Evolutionary conservation across 2,329 filamentous ascomycete species (phyloP), one percentile per base, ranked within the genome.

Genomic region (Aspergillus aculeatinus): DNA sequence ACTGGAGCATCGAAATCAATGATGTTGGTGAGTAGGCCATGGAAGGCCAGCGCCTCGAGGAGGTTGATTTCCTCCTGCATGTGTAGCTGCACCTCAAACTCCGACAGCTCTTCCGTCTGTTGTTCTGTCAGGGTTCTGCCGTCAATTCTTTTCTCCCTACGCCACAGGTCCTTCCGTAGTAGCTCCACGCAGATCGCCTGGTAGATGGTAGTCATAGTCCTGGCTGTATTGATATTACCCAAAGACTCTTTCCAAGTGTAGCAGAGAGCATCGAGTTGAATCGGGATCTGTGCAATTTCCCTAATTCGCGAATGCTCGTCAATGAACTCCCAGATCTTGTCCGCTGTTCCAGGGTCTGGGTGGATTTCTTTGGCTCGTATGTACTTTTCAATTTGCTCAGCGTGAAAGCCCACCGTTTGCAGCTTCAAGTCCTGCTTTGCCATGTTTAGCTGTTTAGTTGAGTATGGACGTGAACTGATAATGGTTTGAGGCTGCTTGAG

Each of bases 211-310:
- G 76, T 79, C 76, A 80, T 80, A 2, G 75, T 79, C 19, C 74
- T 67, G 4, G 33, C 42, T 27, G 27, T 9, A 25, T 29, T 27
- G 47, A 50, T 47, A 2, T 48, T 27, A 47, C 29, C 14, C 21
- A 67, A 55, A 27, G 67, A 60, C 0, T 63, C 61, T 1, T 61
- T 50, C 77, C 77, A 80, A 16, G 55, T 73, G 50, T 67, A 76
- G 59, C 78, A 81, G 25, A 81, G 58, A 1, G 79, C 79, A 68
- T 81, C 79, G 0, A 82, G 67, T 53, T 76, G 77, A 59, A 81
- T 77, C 0, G 78, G 80, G 48, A 81, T 80, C n/a, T 72, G 76
- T 2, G 77, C 69, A 29, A 81, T 70, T 5, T 63, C 69, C 51
- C 74, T 63, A 10, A 81, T 67, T 6, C 77, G 63, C 57, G 25